Evolutionary conservation across 768 basidiomycete genomes (phyloP).

Genomic region (Plicaturopsis crispa): DNA sequence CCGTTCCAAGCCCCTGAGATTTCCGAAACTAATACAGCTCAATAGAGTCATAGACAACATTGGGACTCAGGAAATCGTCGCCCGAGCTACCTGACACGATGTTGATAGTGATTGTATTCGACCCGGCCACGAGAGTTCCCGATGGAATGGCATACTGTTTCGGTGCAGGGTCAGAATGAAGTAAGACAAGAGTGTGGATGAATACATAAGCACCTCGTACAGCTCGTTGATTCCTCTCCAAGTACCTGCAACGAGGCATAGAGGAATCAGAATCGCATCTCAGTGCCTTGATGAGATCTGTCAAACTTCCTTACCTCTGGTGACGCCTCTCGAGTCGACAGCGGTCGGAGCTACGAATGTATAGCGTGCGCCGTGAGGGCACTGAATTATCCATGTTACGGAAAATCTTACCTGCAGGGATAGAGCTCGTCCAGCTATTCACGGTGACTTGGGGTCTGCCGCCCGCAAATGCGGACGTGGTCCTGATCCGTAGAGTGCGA

Average conservation of each 20-base stretch:
- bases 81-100: constrained; percentile 37
- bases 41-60: constrained; percentile 29
- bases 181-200: too few species aligned
- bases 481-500: constrained; percentile 36
- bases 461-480: constrained; percentile 38
- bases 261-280: too few species aligned
- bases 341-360: constrained; percentile 26
- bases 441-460: constrained; percentile 38
- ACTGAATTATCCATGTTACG: too few species aligned
- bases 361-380: too few species aligned
- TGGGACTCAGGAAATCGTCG: constrained; percentile 35
- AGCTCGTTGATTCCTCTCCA: constrained; percentile 40
- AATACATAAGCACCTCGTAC: constrained; percentile 25
- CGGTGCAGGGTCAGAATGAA: too few species aligned
- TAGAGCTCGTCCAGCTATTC: constrained; percentile 34
- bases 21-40: constrained; percentile 16
- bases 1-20: too few species aligned
- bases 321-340: constrained; percentile 39
- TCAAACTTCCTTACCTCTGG: too few species aligned
- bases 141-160: constrained; percentile 36
- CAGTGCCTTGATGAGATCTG: too few species aligned
- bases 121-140: constrained; percentile 30
- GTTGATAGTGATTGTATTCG: constrained; percentile 36
- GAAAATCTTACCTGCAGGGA: constrained; percentile 25
- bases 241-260: constrained; percentile 40